These are phyloP conservation scores for Apostasia shenzhenica DNA, from an alignment of 106 monocot species.

Conservation along the genomic window DNA sequence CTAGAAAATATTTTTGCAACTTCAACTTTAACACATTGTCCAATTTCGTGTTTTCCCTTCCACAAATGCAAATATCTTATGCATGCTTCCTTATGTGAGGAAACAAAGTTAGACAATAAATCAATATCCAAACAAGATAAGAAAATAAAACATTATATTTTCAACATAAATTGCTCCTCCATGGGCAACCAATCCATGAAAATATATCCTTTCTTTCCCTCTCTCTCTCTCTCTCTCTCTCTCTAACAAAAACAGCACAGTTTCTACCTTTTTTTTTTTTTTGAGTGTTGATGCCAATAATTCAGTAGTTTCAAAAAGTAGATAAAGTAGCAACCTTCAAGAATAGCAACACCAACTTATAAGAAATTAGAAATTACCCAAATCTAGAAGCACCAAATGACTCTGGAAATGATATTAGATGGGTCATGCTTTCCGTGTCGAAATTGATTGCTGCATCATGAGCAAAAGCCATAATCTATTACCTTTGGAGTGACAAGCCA, in stretches of 20 bases:
- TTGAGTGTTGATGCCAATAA: not conserved
- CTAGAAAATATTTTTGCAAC: slow-evolving; percentile 56
- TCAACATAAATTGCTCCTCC: no score
- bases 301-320: not conserved
- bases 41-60: slow-evolving; percentile 84
- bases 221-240: not conserved
- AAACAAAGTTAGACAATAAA: slow-evolving; percentile 6
- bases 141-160: not conserved
- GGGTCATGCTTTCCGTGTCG: slow-evolving; percentile 58
- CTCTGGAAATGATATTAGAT: slow-evolving; percentile 76
- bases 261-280: not conserved
- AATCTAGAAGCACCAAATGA: slow-evolving; percentile 77
- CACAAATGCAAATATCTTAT: slow-evolving; percentile 70
- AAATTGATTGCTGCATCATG: slow-evolving; percentile 83
- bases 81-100: slow-evolving; percentile 62
- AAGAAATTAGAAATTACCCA: slow-evolving; percentile 42
- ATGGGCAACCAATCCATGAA: not conserved
- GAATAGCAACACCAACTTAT: not conserved
- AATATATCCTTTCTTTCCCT: no score
- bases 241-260: not conserved
- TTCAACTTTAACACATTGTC: slow-evolving; percentile 87
- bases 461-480: slow-evolving; percentile 97
- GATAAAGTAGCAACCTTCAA: not conserved
- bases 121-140: not conserved
- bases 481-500: slow-evolving; percentile 35